A percentile compares a stretch with the other conserved stretches of the same genome.
Conservation (phyloP, 768 basidiomycete genomes). For the Leccinum variicolor region DNA sequence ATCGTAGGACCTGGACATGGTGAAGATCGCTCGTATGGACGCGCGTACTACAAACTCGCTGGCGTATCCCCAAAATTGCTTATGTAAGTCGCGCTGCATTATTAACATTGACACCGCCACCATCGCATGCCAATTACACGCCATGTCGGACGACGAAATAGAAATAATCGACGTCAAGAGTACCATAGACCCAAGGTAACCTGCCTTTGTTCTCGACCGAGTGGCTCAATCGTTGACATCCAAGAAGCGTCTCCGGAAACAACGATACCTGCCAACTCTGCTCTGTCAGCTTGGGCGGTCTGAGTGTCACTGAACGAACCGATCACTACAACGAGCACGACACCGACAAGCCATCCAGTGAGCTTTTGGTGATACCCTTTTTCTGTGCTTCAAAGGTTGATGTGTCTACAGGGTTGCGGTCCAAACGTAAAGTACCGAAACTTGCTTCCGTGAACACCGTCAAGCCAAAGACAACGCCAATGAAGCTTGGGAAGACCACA, state of each 20-base stretch:
- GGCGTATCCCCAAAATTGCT: conserved; percentile 18
- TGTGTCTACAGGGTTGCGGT: conserved; percentile 8
- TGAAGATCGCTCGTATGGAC: conserved; percentile 31
- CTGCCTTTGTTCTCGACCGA: neutral
- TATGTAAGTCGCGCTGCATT: conserved; percentile 18
- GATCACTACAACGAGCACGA: conserved; percentile 58
- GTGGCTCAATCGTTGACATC: neutral
- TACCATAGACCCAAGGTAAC: conserved; percentile 11
- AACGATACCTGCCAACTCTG: conserved; percentile 53
- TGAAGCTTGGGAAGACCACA: conserved; percentile 13
- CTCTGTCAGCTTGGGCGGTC: conserved; percentile 34
- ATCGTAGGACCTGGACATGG: conserved; percentile 95
- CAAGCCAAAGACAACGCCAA: neutral
- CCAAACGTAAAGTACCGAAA: conserved; percentile 16
- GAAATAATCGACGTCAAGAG: conserved; percentile 19
- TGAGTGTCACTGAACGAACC: conserved; percentile 39
- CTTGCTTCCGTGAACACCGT: neutral
- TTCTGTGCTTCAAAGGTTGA: neutral
- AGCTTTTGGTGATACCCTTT: neutral
- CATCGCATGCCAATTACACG: neutral
- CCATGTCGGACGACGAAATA: conserved; percentile 28
- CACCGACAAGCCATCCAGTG: conserved; percentile 14
- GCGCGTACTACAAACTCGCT: conserved; percentile 43
- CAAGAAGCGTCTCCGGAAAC: conserved; percentile 11
- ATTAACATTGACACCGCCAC: conserved; percentile 10